These are phyloP conservation scores for Rhododendron simsii DNA, from an alignment of 148 eudicot species.

Conservation along the genomic window DNA sequence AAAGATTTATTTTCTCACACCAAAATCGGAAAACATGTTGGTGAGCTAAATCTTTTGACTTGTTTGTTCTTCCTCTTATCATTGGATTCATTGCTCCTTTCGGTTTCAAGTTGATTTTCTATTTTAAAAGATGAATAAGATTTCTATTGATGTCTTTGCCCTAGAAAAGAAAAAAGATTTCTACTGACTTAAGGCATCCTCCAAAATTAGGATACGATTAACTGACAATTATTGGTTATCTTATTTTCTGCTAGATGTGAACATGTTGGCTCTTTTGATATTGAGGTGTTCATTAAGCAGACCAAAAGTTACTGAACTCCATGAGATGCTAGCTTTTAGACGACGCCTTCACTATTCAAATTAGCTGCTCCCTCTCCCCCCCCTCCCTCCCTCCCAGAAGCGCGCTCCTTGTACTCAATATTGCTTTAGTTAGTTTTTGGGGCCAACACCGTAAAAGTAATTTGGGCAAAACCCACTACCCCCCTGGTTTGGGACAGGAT, in stretches of 20 bases:
- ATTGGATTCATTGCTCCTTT: neutral
- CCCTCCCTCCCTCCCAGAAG: no score
- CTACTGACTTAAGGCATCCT: neutral
- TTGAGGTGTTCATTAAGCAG: neutral
- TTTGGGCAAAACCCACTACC: neutral
- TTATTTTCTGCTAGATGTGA: neutral
- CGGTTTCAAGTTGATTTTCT: neutral
- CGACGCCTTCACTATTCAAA: neutral
- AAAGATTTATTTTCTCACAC: slow-evolving; percentile 70
- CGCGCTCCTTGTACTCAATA: neutral
- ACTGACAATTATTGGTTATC: neutral
- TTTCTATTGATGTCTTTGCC: neutral
- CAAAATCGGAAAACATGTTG: slow-evolving; percentile 78
- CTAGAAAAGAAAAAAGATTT: neutral
- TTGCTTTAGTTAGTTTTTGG: neutral
- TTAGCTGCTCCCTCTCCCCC: neutral
- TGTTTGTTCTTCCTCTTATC: neutral
- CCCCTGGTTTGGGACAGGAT: neutral
- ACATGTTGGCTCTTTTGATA: neutral
- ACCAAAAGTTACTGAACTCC: neutral
- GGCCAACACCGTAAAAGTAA: neutral
- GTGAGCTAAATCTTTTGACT: slow-evolving; percentile 34
- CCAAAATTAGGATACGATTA: no score
- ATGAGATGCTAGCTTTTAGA: neutral
- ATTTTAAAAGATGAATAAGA: neutral